Base-by-base conservation (phyloP, 805 yeast genomes). In the Diddensiella caesifluorescens region DNA sequence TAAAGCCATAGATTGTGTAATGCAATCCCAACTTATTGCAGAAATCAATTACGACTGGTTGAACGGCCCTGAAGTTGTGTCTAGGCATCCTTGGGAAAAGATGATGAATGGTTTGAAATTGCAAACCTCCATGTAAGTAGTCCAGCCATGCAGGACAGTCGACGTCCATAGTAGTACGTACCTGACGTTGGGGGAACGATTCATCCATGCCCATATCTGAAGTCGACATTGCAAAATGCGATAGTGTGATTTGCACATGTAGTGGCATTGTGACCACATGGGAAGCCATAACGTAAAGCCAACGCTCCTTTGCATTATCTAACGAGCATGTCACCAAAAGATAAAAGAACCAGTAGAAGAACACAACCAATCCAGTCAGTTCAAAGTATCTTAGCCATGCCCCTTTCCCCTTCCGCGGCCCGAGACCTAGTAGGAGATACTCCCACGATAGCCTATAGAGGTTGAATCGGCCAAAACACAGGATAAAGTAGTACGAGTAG, bases 151-250 rank as follows among this genome's bases (percentile, higher is more conserved):
- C 80, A 2, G 96, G 95, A 65, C 96, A 87, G 53, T 83, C 90
- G 25, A 87, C 95, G 59, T 87, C 96, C 95, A 87, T 88, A 2
- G 95, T 87, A 1, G 96, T 88, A 53, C 96, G 71, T 2, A 87
- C 57, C 63, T 87, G 95, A 49, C 92, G 73, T 46, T 83, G 79
- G 0, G 80, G 75, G 56, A 87, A 87, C 5, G 87, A 72, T 60
- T 87, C 96, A 32, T 80, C 73, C 5, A 77, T 73, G 1, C 95
- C 95, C 13, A 87, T 65, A 56, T 87, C 95, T 4, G 92, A 73
- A 0, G 95, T 88, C 1, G 95, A 83, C 95, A 87, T 88, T 27
- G 95, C 95, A 67, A 87, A 87, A 60, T 87, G 96, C 10, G 89
- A 80, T 32, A 87, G 69, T 0, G 95, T 85, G 62, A 87, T 87